These are phyloP conservation scores for Cymbopogon citratus DNA, from an alignment of 176 grass and related monocot genomes.

Conservation along the genomic window DNA sequence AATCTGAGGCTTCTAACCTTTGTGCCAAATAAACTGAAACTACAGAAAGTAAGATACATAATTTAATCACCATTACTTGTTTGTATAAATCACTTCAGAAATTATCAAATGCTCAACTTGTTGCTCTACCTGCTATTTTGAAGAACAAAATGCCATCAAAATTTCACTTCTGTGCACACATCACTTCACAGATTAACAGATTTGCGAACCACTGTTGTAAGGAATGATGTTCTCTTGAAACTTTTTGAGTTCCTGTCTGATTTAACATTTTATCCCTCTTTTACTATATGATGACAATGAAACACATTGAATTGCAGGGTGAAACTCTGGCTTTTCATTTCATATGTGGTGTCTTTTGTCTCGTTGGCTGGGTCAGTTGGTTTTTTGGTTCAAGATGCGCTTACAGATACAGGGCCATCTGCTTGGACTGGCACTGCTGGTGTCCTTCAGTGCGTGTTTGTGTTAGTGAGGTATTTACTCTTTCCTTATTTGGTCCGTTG, in stretches of 20 bases:
- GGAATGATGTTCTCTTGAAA: background rate
- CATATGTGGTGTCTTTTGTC: conserved; percentile 83
- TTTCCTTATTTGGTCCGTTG: background rate
- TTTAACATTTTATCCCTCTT: background rate
- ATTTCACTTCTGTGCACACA: background rate
- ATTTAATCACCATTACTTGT: background rate
- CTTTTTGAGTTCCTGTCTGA: background rate
- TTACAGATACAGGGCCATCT: conserved; percentile 65
- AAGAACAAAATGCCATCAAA: no score
- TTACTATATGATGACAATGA: background rate
- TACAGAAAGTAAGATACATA: background rate
- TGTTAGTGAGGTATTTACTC: conserved; percentile 70
- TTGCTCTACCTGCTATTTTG: no score
- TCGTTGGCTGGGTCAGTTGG: conserved; percentile 63
- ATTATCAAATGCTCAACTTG: background rate
- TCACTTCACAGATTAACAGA: background rate
- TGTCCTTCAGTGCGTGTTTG: conserved; percentile 58
- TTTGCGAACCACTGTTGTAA: background rate
- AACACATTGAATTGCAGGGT: conserved; percentile 45
- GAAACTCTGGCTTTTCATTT: conserved; percentile 90
- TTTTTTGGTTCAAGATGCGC: conserved; percentile 65
- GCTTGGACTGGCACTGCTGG: conserved; percentile 76
- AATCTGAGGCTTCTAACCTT: background rate
- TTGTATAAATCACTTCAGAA: background rate
- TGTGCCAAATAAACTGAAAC: background rate